Conservation (phyloP, 2,329 filamentous ascomycete genomes). For the Nigrospora oryzae region DNA sequence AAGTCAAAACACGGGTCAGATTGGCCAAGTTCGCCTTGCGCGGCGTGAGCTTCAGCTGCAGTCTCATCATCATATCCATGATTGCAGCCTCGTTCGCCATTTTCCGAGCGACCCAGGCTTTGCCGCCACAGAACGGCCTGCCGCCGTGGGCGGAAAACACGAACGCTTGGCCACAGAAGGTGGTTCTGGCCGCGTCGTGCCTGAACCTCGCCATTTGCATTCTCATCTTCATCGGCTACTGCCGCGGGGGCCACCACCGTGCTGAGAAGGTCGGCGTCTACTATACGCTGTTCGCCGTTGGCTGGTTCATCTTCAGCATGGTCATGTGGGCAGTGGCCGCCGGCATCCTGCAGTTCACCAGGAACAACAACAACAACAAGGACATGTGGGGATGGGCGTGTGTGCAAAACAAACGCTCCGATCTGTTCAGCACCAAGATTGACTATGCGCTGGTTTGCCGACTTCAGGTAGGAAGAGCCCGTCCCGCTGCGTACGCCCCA, state of each 20-base stretch:
- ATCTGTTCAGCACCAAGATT: slow-evolving; percentile 72
- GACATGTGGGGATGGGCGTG: slow-evolving; percentile 99
- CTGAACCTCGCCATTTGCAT: slow-evolving; percentile 75
- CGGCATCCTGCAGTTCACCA: slow-evolving; percentile 71
- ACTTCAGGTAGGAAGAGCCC: slow-evolving; percentile 53
- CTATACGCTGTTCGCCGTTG: slow-evolving; percentile 89
- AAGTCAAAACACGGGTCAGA: slow-evolving; percentile 83
- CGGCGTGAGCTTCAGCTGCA: slow-evolving; percentile 93
- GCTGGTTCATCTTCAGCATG: slow-evolving; percentile 89
- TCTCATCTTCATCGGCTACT: slow-evolving; percentile 77
- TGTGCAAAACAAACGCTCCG: slow-evolving; percentile 71
- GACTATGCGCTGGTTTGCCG: slow-evolving; percentile 88
- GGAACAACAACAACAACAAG: slow-evolving; percentile 64
- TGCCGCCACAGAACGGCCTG: slow-evolving; percentile 70
- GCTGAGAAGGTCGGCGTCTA: slow-evolving; percentile 93
- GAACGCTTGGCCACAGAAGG: slow-evolving; percentile 80
- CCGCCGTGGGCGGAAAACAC: slow-evolving; percentile 78
- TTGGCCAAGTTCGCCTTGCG: slow-evolving; percentile 94
- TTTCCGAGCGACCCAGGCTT: slow-evolving; percentile 76
- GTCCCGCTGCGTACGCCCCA: too few relatives aligned
- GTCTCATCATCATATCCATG: slow-evolving; percentile 87
- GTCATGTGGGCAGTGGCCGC: slow-evolving; percentile 88
- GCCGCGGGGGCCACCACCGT: slow-evolving; percentile 74
- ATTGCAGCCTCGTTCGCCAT: slow-evolving; percentile 81
- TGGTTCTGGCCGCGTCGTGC: slow-evolving; percentile 70